Conservation (phyloP, 306 rosid genomes). For the Senna siamea region DNA sequence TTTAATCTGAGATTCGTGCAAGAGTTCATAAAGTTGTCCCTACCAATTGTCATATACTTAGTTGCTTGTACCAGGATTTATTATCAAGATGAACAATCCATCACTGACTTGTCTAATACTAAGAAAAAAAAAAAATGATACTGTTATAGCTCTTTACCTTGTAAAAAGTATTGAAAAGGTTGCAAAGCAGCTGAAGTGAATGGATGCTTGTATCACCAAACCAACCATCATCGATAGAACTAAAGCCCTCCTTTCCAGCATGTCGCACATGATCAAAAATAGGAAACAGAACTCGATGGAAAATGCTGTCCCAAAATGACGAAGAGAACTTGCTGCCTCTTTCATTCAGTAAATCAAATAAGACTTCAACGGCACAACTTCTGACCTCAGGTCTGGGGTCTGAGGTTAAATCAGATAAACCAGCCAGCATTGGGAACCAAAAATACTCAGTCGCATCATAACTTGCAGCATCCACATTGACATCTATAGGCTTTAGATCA, state of each 20-base stretch:
- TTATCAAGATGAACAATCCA: slow-evolving; percentile 1
- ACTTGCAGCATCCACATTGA: slow-evolving; percentile 51
- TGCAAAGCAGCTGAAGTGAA: slow-evolving; percentile 95
- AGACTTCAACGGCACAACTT: slow-evolving; percentile 95
- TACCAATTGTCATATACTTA: background rate
- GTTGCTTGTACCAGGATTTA: slow-evolving; percentile 11
- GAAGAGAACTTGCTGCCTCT: slow-evolving; percentile 92
- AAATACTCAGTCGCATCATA: slow-evolving; percentile 85
- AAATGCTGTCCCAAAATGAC: slow-evolving; percentile 93
- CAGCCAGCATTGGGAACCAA: slow-evolving; percentile 99
- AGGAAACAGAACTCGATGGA: slow-evolving; percentile 96
- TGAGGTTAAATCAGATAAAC: slow-evolving; percentile 93
- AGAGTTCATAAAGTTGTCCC: background rate
- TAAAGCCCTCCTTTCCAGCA: slow-evolving; percentile 78
- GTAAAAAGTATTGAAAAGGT: slow-evolving; percentile 93
- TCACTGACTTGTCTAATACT: background rate
- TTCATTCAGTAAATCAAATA: slow-evolving; percentile 93
- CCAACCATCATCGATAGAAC: slow-evolving; percentile 74
- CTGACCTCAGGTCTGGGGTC: slow-evolving; percentile 94
- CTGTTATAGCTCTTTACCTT: slow-evolving; percentile 58
- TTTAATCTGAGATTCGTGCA: background rate
- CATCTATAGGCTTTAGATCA: slow-evolving; percentile 79
- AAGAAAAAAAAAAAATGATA: slow-evolving; percentile 23
- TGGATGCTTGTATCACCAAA: slow-evolving; percentile 92
- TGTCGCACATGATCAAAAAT: slow-evolving; percentile 94